Conservation (phyloP, 2,329 filamentous ascomycete species). For the Aspergillus ustus region DNA sequence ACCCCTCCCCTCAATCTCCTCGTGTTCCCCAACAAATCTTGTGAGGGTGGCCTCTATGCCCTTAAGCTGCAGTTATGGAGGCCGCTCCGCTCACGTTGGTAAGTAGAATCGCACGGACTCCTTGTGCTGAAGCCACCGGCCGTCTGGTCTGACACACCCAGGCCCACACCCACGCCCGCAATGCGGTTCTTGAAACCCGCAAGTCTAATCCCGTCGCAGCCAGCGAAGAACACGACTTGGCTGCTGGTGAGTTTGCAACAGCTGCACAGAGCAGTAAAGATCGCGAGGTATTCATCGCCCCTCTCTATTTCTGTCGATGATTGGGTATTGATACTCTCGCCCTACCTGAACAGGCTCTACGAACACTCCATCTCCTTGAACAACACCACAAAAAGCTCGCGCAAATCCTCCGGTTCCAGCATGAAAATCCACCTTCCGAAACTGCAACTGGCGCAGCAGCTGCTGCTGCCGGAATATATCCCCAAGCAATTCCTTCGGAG, state of each 20-base stretch:
- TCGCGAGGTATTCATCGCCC: conserved; percentile 52
- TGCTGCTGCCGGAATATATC: conserved; percentile 21
- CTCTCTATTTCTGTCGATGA: neutral
- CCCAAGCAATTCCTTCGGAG: conserved; percentile 26
- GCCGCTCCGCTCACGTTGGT: conserved; percentile 70
- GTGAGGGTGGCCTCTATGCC: neutral
- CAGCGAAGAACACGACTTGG: conserved; percentile 83
- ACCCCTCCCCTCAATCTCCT: neutral
- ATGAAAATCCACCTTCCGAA: conserved; percentile 53
- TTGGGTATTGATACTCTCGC: neutral
- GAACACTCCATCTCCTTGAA: conserved; percentile 83
- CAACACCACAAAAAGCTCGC: conserved; percentile 85
- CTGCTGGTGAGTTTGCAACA: conserved; percentile 84
- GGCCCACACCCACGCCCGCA: conserved; percentile 88
- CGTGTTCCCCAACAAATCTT: neutral
- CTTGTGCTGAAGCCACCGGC: conserved; percentile 1
- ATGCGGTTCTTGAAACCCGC: conserved; percentile 74
- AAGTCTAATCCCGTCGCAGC: conserved; percentile 75
- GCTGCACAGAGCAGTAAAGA: conserved; percentile 75
- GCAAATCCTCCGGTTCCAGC: conserved; percentile 74
- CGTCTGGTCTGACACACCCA: conserved; percentile 47
- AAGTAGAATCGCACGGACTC: conserved; percentile 8
- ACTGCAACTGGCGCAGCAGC: conserved; percentile 12
- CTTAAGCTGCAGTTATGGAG: conserved; percentile 60
- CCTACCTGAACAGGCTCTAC: conserved; percentile 68